These are phyloP conservation scores for Rickenella mellea DNA, from an alignment of 768 basidiomycete species.

Conservation along the genomic window DNA sequence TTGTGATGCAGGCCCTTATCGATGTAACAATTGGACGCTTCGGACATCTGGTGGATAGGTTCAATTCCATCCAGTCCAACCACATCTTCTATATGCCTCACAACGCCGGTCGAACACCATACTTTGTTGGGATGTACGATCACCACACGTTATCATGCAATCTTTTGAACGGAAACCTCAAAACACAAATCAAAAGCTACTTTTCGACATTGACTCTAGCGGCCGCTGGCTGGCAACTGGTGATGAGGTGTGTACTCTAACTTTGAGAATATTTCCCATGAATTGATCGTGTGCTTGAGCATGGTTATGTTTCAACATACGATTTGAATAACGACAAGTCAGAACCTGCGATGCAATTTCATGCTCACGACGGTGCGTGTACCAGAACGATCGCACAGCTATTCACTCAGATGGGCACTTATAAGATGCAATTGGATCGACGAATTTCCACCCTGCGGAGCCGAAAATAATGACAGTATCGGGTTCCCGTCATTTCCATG, in stretches of 20 bases:
- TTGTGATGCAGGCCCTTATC: conserved; percentile 1
- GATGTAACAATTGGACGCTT: background rate
- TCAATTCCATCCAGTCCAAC: conserved; percentile 64
- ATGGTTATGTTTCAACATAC: conserved; percentile 52
- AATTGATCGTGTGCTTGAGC: conserved; percentile 24
- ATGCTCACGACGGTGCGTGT: conserved; percentile 50
- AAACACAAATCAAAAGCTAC: conserved; percentile 63
- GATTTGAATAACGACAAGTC: conserved; percentile 25
- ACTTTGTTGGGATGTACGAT: conserved; percentile 74
- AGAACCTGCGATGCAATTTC: conserved; percentile 27
- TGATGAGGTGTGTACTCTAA: conserved; percentile 43
- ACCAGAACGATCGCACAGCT: background rate
- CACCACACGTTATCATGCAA: conserved; percentile 36
- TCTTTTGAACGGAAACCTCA: conserved; percentile 19
- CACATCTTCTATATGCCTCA: conserved; percentile 69
- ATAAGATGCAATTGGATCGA: conserved; percentile 65
- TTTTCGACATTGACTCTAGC: conserved; percentile 67
- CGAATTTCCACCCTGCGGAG: conserved; percentile 60
- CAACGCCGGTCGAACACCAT: conserved; percentile 59
- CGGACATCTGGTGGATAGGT: conserved; percentile 32
- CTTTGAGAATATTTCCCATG: background rate
- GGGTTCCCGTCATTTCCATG: conserved; percentile 65
- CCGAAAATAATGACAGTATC: conserved; percentile 55
- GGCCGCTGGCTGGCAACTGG: conserved; percentile 61
- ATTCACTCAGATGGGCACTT: background rate